These are phyloP conservation scores for Aspergillus oerlinghausenensis DNA, from an alignment of 2,329 filamentous ascomycete species.

Conservation along the genomic window DNA sequence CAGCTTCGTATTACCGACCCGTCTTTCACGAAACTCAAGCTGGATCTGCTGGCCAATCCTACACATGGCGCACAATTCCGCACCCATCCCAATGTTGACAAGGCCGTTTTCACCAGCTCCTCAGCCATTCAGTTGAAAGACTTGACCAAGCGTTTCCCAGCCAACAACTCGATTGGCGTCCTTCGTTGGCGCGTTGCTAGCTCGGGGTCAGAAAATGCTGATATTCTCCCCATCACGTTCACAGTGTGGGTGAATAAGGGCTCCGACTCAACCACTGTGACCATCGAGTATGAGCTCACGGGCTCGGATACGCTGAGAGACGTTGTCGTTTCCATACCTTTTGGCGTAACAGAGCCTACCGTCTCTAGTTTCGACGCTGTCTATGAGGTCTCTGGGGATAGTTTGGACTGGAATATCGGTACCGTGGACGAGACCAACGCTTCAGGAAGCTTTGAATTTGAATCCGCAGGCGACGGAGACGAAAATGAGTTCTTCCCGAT, in stretches of 20 bases:
- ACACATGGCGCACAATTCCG: conserved; percentile 86
- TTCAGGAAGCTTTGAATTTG: conserved; percentile 90
- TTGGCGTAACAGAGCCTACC: conserved; percentile 74
- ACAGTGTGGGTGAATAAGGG: conserved; percentile 97
- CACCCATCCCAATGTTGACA: conserved; percentile 95
- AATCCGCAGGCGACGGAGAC: conserved; percentile 75
- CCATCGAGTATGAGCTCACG: conserved; percentile 91
- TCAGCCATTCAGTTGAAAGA: conserved; percentile 90
- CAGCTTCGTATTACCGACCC: conserved; percentile 86
- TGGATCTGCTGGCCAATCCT: conserved; percentile 70
- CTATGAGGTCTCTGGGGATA: conserved; percentile 90
- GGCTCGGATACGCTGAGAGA: conserved; percentile 74
- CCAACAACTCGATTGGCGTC: conserved; percentile 89
- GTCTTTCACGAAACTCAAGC: conserved; percentile 84
- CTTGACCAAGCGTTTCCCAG: conserved; percentile 79
- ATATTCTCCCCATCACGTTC: conserved; percentile 86
- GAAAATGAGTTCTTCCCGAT: conserved; percentile 98
- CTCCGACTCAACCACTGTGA: conserved; percentile 77
- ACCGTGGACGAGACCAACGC: conserved; percentile 76
- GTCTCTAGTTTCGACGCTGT: conserved; percentile 91
- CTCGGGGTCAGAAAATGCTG: conserved; percentile 73
- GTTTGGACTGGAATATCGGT: conserved; percentile 89
- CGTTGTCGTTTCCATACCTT: conserved; percentile 84
- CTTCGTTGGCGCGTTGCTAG: conserved; percentile 81
- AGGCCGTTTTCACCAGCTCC: conserved; percentile 73